A percentile compares a stretch with the other conserved stretches of the same genome.
phyloP scores from a whole-genome alignment of 2,329 filamentous ascomycete species.

The Domatiomyces catenatus region DNA sequence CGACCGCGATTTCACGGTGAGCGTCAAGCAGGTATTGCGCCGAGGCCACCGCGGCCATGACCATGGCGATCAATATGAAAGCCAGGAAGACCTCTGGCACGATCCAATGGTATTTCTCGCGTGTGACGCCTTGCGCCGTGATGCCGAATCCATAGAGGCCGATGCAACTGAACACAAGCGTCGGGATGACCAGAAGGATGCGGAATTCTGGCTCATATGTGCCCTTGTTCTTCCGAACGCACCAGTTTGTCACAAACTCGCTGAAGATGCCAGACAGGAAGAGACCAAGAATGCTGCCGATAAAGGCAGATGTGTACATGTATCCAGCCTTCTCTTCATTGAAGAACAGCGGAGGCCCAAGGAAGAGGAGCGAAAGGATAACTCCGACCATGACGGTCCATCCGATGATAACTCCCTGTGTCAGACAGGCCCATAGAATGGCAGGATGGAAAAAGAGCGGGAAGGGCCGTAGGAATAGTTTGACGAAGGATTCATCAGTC shows the following conservation, averaged over 20 bases:
- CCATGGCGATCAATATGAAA: slow-evolving; percentile 76
- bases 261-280: slow-evolving; percentile 56
- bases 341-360: slow-evolving; percentile 69
- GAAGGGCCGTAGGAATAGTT: slow-evolving; percentile 55
- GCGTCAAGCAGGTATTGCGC: slow-evolving; percentile 86
- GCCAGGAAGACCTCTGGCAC: slow-evolving; percentile 70
- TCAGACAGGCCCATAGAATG: slow-evolving; percentile 65
- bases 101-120: slow-evolving; percentile 47
- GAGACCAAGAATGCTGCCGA: slow-evolving; percentile 69
- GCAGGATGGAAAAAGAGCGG: slow-evolving; percentile 72
- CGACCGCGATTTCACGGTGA: slow-evolving; percentile 74
- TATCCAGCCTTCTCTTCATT: slow-evolving; percentile 69
- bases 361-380: slow-evolving; percentile 65
- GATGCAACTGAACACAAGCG: slow-evolving; percentile 59
- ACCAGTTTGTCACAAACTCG: slow-evolving; percentile 53
- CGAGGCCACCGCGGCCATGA: slow-evolving; percentile 72
- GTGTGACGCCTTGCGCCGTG: slow-evolving; percentile 44
- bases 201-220: slow-evolving; percentile 87
- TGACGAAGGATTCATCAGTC: slow-evolving; percentile 57
- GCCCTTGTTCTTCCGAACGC: slow-evolving; percentile 63
- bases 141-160: slow-evolving; percentile 77
- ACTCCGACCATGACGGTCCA: slow-evolving; percentile 92
- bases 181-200: slow-evolving; percentile 66
- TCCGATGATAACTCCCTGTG: slow-evolving; percentile 80
- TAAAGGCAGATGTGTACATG: slow-evolving; percentile 69